These are phyloP conservation scores for Blastobotrys capitulatus DNA, from an alignment of 1,139 yeast species.

Conservation along the genomic window DNA sequence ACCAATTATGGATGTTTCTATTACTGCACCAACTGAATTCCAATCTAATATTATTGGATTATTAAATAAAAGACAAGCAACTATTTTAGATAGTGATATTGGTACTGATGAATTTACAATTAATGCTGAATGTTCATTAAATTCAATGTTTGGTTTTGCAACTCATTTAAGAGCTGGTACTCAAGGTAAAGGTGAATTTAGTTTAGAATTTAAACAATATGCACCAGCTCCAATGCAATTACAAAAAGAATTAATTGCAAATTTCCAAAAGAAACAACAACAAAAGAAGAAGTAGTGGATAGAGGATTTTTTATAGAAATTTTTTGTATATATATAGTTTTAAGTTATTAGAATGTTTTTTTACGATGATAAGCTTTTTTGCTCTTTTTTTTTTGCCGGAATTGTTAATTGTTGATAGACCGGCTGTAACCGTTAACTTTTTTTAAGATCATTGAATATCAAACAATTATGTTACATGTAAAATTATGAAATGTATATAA, in stretches of 20 bases:
- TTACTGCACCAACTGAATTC: slow-evolving; percentile 93
- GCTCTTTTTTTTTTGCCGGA: too few species aligned
- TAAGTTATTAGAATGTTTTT: too few species aligned
- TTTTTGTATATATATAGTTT: too few species aligned
- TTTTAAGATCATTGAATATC: too few species aligned
- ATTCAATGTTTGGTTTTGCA: slow-evolving; percentile 94
- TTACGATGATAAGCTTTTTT: too few species aligned
- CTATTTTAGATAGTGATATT: slow-evolving; percentile 89
- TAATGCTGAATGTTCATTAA: slow-evolving; percentile 90
- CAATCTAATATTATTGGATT: slow-evolving; percentile 91
- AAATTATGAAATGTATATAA: too few species aligned
- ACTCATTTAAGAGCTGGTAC: slow-evolving; percentile 93
- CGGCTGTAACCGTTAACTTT: too few species aligned
- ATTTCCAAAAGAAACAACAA: slow-evolving; percentile 54
- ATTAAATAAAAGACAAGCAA: slow-evolving; percentile 86
- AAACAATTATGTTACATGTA: too few species aligned
- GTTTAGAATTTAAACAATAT: slow-evolving; percentile 89
- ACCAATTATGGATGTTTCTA: slow-evolving; percentile 91
- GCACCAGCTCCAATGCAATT: slow-evolving; percentile 87
- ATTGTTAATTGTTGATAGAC: too few species aligned
- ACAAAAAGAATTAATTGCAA: slow-evolving; percentile 86
- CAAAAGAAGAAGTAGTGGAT: slow-evolving; percentile 14
- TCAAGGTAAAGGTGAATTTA: slow-evolving; percentile 98
- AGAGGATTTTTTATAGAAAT: neutral
- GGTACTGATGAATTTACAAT: slow-evolving; percentile 93